Evolutionary conservation across 768 basidiomycete species (phyloP), one percentile per base, ranked within the genome.

Genomic region (Leccinum pellstonianum): DNA sequence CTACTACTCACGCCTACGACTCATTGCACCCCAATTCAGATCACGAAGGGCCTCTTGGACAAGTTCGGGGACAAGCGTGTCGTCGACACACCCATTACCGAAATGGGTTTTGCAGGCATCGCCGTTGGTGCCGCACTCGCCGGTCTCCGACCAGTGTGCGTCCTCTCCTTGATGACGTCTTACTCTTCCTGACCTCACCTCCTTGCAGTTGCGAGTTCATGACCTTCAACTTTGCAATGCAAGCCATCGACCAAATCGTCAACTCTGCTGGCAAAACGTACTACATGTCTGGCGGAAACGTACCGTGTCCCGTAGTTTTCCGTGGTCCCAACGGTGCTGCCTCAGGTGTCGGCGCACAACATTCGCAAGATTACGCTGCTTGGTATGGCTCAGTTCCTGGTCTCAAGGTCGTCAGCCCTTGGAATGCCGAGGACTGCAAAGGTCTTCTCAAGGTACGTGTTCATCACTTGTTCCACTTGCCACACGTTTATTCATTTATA

Each of bases 221-320:
- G 96, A 98, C 96, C 15, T 98, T 96, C 83, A 98, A 99, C 83
- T 98, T 99, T 74, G 96, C 96, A 65, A 99, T 98, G 96, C 94
- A 95, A 78, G 95, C 97, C 59, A 98, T 99, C 75, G 97, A 99
- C 79, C 97, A 99, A 72, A 99, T 99, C 63, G 94, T 99, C 77
- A 99, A 99, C 84, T 98, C 97, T n/a, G 97, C 91, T 57, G 97
- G 93, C 61, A 99, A 98, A 82, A 99, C 97, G 4, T 95, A 98
- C 78, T 99, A 99, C 85, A 99, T 99, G 97, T 98, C 97, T 41
- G 97, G 97, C 59, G 97, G 97, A 64, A 98, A 95, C 70, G 95
- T 98, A 17, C 92, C 95, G 11, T 98, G 96, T 80, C 95, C 97
- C 23, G 92, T 99, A 63, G 96, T 98, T 56, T 99, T 99, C 89